Conservation (phyloP, 441 rosid genomes). For the Euphorbia corollata region DNA sequence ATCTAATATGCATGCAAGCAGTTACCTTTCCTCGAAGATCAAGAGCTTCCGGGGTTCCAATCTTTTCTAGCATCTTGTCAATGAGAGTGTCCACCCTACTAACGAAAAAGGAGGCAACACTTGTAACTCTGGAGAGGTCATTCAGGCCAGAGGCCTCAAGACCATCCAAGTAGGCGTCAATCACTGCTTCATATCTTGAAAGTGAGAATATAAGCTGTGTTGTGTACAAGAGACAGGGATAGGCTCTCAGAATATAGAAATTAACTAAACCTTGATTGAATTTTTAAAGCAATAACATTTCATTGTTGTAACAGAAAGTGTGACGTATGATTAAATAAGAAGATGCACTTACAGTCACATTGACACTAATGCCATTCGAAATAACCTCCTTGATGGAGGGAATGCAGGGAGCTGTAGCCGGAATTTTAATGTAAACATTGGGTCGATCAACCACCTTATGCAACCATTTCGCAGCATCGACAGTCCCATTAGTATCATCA, state of each 20-base stretch:
- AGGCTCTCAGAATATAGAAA: slow-evolving; percentile 8
- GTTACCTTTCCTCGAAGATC: slow-evolving; percentile 93
- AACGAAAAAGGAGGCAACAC: slow-evolving; percentile 96
- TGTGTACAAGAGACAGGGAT: slow-evolving; percentile 26
- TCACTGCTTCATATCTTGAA: slow-evolving; percentile 87
- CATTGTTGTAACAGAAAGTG: neutral
- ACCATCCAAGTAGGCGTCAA: slow-evolving; percentile 97
- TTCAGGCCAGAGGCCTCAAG: slow-evolving; percentile 87
- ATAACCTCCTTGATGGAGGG: slow-evolving; percentile 95
- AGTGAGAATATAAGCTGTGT: slow-evolving; percentile 89
- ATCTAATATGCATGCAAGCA: no score
- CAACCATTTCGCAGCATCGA: slow-evolving; percentile 86
- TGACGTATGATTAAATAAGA: neutral
- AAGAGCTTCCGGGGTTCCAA: slow-evolving; percentile 90
- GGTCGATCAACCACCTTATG: slow-evolving; percentile 73
- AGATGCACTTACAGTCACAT: slow-evolving; percentile 71
- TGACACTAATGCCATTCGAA: slow-evolving; percentile 80
- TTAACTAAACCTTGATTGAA: neutral
- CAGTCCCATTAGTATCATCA: slow-evolving; percentile 74
- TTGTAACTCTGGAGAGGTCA: slow-evolving; percentile 90
- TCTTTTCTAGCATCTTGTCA: slow-evolving; percentile 90
- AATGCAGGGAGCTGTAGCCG: slow-evolving; percentile 91
- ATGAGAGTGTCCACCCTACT: slow-evolving; percentile 92
- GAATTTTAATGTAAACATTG: slow-evolving; percentile 92
- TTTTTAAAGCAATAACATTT: neutral